Evolutionary conservation across 176 grass and related monocot species (phyloP).

Genomic region (Oryza glaberrima): DNA sequence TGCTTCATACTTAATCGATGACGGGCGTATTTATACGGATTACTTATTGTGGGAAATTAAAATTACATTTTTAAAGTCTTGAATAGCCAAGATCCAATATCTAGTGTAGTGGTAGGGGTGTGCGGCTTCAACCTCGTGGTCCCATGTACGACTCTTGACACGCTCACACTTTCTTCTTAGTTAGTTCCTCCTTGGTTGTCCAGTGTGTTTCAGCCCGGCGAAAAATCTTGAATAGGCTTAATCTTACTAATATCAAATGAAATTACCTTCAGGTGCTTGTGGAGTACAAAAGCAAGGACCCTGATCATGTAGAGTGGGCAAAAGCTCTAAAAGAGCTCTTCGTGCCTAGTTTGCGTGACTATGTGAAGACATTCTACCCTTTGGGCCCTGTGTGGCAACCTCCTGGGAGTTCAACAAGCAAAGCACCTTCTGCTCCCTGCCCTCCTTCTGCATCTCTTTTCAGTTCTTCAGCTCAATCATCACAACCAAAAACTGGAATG

Average conservation of each 20-base stretch:
- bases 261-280: slow-evolving; percentile 55
- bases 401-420: slow-evolving; percentile 38
- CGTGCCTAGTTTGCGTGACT: slow-evolving; percentile 46
- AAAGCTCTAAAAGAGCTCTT: slow-evolving; percentile 70
- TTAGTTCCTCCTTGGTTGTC: too few relatives aligned
- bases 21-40: not conserved
- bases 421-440: slow-evolving; percentile 34
- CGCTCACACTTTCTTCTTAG: too few relatives aligned
- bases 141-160: too few relatives aligned
- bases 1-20: not conserved
- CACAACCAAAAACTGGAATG: slow-evolving; percentile 61
- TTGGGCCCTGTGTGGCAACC: slow-evolving; percentile 58
- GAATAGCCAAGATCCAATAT: too few relatives aligned
- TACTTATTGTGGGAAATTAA: not conserved
- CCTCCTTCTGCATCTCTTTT: slow-evolving; percentile 27
- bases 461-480: slow-evolving; percentile 21
- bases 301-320: slow-evolving; percentile 62
- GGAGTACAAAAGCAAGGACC: slow-evolving; percentile 67
- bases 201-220: too few relatives aligned
- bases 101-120: too few relatives aligned
- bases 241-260: not conserved
- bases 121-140: too few relatives aligned
- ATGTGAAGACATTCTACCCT: slow-evolving; percentile 59
- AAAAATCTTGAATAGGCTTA: not conserved
- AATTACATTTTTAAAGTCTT: not conserved